Base-by-base conservation (phyloP, 345 rosid genomes). In the Durio zibethinus region DNA sequence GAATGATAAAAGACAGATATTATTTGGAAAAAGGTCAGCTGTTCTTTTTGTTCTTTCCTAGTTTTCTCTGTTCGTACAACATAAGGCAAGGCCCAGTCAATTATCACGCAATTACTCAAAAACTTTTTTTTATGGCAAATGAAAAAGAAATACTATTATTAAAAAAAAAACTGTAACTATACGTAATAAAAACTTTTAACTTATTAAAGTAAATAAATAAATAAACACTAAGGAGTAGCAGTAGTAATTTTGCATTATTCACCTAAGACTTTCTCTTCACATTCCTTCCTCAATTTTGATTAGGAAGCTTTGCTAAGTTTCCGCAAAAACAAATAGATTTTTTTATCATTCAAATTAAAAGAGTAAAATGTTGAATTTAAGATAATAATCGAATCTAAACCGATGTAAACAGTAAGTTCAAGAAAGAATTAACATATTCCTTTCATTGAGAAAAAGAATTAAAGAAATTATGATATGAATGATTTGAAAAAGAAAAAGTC, bases 41-140 rank as follows among this genome's bases (percentile, higher is more conserved):
- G 90, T 83, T 61, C 81, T 81, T 84, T 84, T 89, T 86, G 79
- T 89, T 80, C 79, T 77, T 75, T 75, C 73, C 20, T 27, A n/a
- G n/a, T 43, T 42, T 43, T 14, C 5, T 27, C 8, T 16, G 3
- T 43, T 25, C 36, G 31, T 77, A 27, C 66, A 33, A 47, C 10
- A n/a, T 23, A 73, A 63, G 74, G 56, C 4, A 79, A 31, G 69
- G 63, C 67, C 40, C 36, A 76, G 53, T 77, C n/a, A 43, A 77
- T 83, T 76, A 76, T 77, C 77, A 40, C 20, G 71, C 74, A 50
- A 69, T 70, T 48, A 70, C 60, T 27, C 57, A 16, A 4, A 27
- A 14, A 40, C 6, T 75, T 25, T n/a, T n/a, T n/a, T n/a, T 53
- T 16, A 62, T 36, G 4, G 15, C 23, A 16, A 2, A 73, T 50